phyloP scores from a whole-genome alignment of 2,329 filamentous ascomycete species.

The Phialophora macrospora region DNA sequence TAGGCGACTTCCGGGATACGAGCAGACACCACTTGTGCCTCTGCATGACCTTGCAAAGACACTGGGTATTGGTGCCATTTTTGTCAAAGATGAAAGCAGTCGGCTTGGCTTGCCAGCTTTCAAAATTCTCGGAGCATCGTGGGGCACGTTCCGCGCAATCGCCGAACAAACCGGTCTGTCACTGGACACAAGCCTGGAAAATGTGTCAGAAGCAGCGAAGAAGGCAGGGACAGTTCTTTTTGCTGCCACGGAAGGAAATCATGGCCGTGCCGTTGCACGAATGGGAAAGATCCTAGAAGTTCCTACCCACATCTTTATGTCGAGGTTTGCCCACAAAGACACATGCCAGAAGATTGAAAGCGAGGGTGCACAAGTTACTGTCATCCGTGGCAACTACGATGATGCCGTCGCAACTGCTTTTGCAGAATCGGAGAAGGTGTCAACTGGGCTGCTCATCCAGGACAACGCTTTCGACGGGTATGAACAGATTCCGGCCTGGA shows the following conservation, averaged over 20 bases:
- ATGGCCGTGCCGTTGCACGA: conserved; percentile 72
- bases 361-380: conserved; percentile 66
- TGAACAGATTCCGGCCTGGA: conserved; percentile 70
- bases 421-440: conserved; percentile 46
- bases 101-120: conserved; percentile 74
- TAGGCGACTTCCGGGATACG: conserved; percentile 61
- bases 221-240: conserved; percentile 54
- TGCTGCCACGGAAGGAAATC: conserved; percentile 76
- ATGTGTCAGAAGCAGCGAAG: conserved; percentile 48
- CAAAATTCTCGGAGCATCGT: conserved; percentile 80
- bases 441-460: conserved; percentile 59
- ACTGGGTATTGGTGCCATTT: conserved; percentile 62
- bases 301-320: conserved; percentile 64
- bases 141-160: conserved; percentile 68
- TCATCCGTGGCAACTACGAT: conserved; percentile 66
- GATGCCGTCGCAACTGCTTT: conserved; percentile 60
- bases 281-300: conserved; percentile 68
- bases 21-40: conserved; percentile 59
- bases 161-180: conserved; percentile 50
- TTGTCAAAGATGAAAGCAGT: conserved; percentile 72
- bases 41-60: conserved; percentile 62
- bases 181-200: conserved; percentile 50
- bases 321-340: conserved; percentile 57
- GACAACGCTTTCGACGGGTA: conserved; percentile 72
- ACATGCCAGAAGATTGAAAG: conserved; percentile 61